A percentile compares a stretch with the other conserved stretches of the same genome.
phyloP scores from a whole-genome alignment of 176 grass and related monocot genomes.

The Bolboschoenus planiculmis region DNA sequence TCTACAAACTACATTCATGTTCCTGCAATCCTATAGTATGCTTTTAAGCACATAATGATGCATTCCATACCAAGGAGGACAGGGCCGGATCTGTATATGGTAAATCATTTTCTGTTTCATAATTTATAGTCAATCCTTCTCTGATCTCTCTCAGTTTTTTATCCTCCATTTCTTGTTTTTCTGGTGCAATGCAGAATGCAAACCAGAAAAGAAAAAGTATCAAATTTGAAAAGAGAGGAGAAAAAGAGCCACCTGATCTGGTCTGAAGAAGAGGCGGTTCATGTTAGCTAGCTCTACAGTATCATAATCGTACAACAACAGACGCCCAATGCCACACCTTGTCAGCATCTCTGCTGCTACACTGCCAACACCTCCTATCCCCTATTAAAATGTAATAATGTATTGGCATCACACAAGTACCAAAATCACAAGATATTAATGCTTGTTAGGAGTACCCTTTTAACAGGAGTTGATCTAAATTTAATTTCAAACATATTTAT shows the following conservation, averaged over 20 bases:
- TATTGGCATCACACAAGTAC: neutral
- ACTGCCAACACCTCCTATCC: conserved; percentile 95
- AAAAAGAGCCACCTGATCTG: conserved; percentile 64
- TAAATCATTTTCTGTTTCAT: neutral
- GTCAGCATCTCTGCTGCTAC: conserved; percentile 97
- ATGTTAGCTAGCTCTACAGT: conserved; percentile 96
- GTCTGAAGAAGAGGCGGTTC: conserved; percentile 97
- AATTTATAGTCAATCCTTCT: neutral
- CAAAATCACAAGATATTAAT: neutral
- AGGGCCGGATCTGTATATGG: neutral
- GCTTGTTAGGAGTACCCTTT: neutral
- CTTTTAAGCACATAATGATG: neutral
- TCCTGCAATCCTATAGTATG: neutral
- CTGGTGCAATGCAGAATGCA: neutral
- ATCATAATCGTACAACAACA: conserved; percentile 95
- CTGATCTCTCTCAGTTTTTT: neutral
- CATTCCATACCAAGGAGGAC: neutral
- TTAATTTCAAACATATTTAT: neutral
- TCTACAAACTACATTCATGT: neutral
- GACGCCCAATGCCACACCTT: conserved; percentile 87
- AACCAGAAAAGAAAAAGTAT: neutral
- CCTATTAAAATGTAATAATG: conserved; percentile 33
- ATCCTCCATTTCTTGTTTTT: neutral
- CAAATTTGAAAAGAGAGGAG: neutral
- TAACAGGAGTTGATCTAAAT: neutral